Conservation (phyloP, 139 green algal species). For the Microglena sp. region DNA sequence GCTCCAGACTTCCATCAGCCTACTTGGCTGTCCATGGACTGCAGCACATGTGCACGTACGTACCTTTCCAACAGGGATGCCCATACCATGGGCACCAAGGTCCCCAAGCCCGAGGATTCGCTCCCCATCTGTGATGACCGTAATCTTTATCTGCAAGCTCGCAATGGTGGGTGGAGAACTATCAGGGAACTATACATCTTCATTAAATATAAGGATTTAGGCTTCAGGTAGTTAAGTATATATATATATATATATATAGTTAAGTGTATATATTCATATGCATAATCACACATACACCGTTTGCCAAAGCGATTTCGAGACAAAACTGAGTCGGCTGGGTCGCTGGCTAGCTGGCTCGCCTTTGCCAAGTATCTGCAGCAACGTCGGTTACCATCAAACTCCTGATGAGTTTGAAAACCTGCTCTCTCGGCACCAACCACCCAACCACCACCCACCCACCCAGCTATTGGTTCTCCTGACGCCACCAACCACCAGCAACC, state of each 20-base stretch:
- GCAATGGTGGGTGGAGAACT: neutral
- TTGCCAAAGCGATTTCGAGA: too few species aligned
- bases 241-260: neutral
- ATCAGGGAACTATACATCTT: neutral
- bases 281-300: too few species aligned
- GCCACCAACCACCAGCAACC: too few species aligned
- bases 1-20: neutral
- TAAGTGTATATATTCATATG: too few species aligned
- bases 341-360: too few species aligned
- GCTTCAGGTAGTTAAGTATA: constrained; percentile 6
- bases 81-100: constrained; percentile 66
- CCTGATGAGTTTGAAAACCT: too few species aligned
- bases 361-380: too few species aligned
- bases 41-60: constrained; percentile 76
- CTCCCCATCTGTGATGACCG: constrained; percentile 68
- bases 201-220: constrained; percentile 1
- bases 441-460: too few species aligned
- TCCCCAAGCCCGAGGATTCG: constrained; percentile 71
- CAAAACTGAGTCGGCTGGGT: too few species aligned
- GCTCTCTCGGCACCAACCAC: too few species aligned
- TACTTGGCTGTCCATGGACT: constrained; percentile 24
- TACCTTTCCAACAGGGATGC: constrained; percentile 62
- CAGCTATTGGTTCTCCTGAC: too few species aligned
- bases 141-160: constrained; percentile 4
- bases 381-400: too few species aligned